Base-by-base conservation (phyloP, 2,329 filamentous ascomycete species). In the Geosmithia morbida region DNA sequence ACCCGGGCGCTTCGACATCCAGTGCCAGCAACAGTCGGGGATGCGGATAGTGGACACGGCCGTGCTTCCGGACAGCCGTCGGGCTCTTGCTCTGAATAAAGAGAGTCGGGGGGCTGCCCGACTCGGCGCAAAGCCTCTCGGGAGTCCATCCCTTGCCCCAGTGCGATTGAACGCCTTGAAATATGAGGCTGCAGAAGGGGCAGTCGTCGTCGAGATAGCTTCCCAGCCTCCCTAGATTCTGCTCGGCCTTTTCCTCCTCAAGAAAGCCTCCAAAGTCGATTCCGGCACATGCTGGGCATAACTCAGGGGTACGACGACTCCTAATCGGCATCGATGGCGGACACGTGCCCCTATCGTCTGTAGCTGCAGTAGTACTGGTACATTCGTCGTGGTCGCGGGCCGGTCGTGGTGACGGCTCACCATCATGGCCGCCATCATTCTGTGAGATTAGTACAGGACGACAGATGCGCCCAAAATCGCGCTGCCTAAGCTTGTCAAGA, bases 61-160 rank as follows among this genome's bases (percentile, higher is more conserved):
- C 49, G 17, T 29, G 6, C 18, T 26, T 16, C 49, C 29, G 43
- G 37, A 48, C 26, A 2, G 49, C 16, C 14, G 48, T 13, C 4
- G 49, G 49, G 17, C 49, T 50, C 11, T 46, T 43, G 18, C 49
- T 50, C 44, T 50, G 49, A 14, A 50, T 46, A n/a, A 48, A 50
- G 11, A 48, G 20, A 6, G 17, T 43, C 1, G 49, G 49, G 7
- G 45, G 16, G 14, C 7, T 17, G 3, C 18, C 39, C 2, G 47
- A 18, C 41, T 46, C 46, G 2, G 39, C 19, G 41, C 46, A 47
- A 19, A 50, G 46, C n/a, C 41, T 44, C 2, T 17, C 14, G 17
- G 49, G 37, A 13, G n/a, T 41, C 46, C 49, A 50, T 4, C 29
- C 46, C 8, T 40, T 20, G 17, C 49, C 49, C 46, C 46, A 48